Conservation (phyloP, 2,329 filamentous ascomycete genomes). For the Stachybotrys chartarum region DNA sequence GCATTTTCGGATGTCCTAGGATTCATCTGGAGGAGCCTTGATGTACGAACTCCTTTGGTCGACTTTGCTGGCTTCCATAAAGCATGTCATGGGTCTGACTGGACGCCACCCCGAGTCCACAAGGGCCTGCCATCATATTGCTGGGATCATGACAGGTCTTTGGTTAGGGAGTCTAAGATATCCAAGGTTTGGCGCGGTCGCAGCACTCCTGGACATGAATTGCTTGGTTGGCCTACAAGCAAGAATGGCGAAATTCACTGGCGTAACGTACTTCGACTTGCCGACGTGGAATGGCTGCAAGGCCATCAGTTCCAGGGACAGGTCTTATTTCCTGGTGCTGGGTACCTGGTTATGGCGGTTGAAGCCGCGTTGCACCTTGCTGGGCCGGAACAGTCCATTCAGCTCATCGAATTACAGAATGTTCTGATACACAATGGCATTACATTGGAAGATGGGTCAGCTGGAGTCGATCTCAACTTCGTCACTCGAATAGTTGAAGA, state of each 20-base stretch:
- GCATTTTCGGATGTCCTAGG: constrained; percentile 1
- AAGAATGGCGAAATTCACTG: not conserved
- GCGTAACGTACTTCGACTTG: not conserved
- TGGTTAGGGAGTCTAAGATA: not conserved
- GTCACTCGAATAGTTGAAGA: not conserved
- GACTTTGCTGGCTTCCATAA: constrained; percentile 2
- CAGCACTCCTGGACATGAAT: not conserved
- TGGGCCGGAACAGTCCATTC: not conserved
- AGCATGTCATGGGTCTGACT: not conserved
- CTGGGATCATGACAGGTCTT: constrained; percentile 1
- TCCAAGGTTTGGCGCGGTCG: not conserved
- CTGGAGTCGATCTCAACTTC: not conserved
- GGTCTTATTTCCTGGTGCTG: not conserved
- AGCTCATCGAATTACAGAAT: not conserved
- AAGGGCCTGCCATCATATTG: constrained; percentile 3
- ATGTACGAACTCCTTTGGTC: not conserved
- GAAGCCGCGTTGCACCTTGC: not conserved
- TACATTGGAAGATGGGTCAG: not conserved
- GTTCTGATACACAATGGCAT: not conserved
- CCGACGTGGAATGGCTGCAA: not conserved
- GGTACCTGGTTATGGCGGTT: not conserved
- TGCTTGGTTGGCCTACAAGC: not conserved
- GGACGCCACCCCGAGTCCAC: not conserved
- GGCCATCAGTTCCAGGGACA: not conserved
- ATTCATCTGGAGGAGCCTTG: constrained; percentile 1